Base-by-base conservation (phyloP, 2,329 filamentous ascomycete species). In the Colletotrichum sp. region DNA sequence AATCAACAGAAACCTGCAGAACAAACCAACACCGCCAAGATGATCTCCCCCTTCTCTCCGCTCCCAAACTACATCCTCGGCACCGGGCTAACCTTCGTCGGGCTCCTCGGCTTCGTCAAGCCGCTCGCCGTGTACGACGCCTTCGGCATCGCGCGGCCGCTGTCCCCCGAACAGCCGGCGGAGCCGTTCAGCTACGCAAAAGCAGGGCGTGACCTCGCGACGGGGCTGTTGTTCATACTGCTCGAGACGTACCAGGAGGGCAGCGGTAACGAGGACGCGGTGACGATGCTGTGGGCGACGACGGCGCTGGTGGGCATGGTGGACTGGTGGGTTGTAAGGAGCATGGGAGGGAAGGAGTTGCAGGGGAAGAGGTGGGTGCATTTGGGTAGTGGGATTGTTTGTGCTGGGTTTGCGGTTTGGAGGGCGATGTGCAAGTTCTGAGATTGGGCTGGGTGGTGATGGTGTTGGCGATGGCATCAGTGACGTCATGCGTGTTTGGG, bases 81-180 rank as follows among this genome's bases (percentile, higher is more conserved):
- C 60, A 80, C 82, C 13, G 79, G 81, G 52, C 79, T 81, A 9
- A 77, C 80, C 13, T 70, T 76, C 65, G 28, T 71, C 69, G 72
- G 66, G 68, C 64, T 78, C 19, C 75, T 76, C 63, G 71, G 74
- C 63, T 77, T 78, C 68, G 63, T 70, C 28, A 68, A 72, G 12
- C 75, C 78, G 15, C 52, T 75, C 4, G 74, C 73, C 67, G 32
- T 71, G 1, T 77, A 77, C 59, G 75, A 71, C n/a, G 30, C 61
- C 57, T 66, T 74, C 34, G 74, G 66, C 63, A 48, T 66, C 25
- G 57, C 74, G 19, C 57, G 69, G 3, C 73, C 73, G 16, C 63
- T 57, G 5, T 52, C 71, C 59, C 22, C 28, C 5, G 44, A 25
- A 1, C 44, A 52, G n/a, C 22, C 59, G 22, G 36, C 71, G 22